Evolutionary conservation across 805 yeast species (phyloP).

Genomic region (Myxozyma geophila): DNA sequence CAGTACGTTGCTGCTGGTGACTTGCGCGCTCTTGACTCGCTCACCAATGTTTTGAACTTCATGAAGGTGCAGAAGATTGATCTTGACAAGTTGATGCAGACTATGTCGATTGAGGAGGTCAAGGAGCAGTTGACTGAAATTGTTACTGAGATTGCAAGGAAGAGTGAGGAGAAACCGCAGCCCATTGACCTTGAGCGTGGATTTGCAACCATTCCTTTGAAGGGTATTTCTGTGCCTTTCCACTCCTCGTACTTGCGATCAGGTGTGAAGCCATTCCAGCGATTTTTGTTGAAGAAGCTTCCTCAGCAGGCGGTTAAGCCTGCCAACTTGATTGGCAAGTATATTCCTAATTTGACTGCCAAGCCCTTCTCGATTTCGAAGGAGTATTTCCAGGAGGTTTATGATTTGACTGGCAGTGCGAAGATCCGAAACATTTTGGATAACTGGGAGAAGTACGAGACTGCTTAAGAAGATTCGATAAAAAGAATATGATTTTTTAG

Average conservation of each 20-base stretch:
- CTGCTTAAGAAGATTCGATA: constrained; percentile 21
- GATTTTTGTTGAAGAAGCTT: constrained; percentile 94
- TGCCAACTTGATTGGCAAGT: constrained; percentile 88
- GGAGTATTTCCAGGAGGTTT: constrained; percentile 96
- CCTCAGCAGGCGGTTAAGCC: constrained; percentile 95
- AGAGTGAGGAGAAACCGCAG: constrained; percentile 86
- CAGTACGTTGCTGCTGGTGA: constrained; percentile 99
- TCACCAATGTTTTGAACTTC: constrained; percentile 90
- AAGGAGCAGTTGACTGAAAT: constrained; percentile 87
- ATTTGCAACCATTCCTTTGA: constrained; percentile 95
- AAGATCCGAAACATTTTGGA: constrained; percentile 88
- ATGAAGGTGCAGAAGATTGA: constrained; percentile 93
- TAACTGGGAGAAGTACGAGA: constrained; percentile 88
- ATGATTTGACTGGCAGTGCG: constrained; percentile 85
- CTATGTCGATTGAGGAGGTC: constrained; percentile 84
- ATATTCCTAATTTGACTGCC: constrained; percentile 98
- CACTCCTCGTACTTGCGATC: constrained; percentile 97
- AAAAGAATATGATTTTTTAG: neutral
- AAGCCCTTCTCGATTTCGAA: constrained; percentile 94
- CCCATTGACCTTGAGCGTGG: constrained; percentile 98
- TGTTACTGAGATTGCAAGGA: constrained; percentile 79
- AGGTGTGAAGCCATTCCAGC: constrained; percentile 99
- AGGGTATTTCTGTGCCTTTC: constrained; percentile 99
- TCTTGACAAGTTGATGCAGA: constrained; percentile 81
- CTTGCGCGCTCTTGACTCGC: constrained; percentile 88